phyloP scores from a whole-genome alignment of 2,329 filamentous ascomycete species.

The Penicillium crustosum region DNA sequence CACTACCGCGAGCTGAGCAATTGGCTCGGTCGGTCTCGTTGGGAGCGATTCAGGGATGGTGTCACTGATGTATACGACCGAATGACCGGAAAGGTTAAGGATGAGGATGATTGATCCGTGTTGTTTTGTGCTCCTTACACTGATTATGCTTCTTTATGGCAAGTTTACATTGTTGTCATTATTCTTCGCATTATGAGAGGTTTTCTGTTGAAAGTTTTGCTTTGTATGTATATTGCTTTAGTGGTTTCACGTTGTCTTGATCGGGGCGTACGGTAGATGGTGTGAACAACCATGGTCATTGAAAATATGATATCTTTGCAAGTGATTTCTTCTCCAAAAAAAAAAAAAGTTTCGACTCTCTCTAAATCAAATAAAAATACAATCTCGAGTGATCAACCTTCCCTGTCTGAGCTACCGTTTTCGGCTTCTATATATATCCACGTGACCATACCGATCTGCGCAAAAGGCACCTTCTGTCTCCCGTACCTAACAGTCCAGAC shows the following conservation, averaged over 20 bases:
- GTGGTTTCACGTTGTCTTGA: not conserved
- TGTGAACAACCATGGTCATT: not conserved
- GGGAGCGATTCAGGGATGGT: conserved; percentile 61
- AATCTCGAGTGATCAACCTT: not conserved
- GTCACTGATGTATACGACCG: conserved; percentile 23
- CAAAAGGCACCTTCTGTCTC: not conserved
- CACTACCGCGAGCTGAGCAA: conserved; percentile 90
- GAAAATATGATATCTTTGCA: not conserved
- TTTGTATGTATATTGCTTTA: conserved; percentile 6
- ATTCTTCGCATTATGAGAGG: not conserved
- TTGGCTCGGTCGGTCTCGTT: conserved; percentile 77
- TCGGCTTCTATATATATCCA: conserved; percentile 1
- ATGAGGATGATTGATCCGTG: not conserved
- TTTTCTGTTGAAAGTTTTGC: not conserved
- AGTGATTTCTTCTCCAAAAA: accelerated
- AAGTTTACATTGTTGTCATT: not conserved
- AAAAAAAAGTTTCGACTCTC: accelerated
- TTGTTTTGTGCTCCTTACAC: not conserved
- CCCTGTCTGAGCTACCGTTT: not conserved
- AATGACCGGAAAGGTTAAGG: conserved; percentile 18
- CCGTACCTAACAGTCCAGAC: conserved; percentile 9
- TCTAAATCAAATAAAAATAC: not conserved
- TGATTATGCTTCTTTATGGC: not conserved
- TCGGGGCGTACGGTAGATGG: not conserved
- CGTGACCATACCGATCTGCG: conserved; percentile 8